phyloP scores from a whole-genome alignment of 2,329 filamentous ascomycete species.

The Ophiostoma sp. region DNA sequence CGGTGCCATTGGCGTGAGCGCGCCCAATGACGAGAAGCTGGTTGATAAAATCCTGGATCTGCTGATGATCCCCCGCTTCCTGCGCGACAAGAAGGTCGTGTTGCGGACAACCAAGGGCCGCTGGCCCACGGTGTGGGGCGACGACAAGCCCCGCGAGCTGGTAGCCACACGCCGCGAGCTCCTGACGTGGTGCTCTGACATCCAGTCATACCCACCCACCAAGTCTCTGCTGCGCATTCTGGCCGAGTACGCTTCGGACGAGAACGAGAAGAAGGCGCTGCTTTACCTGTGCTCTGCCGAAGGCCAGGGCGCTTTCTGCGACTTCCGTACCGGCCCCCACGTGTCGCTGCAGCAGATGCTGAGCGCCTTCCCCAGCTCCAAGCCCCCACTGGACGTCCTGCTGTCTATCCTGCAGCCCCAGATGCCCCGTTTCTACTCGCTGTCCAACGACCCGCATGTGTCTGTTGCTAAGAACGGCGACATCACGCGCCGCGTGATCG shows the following conservation, averaged over 20 bases:
- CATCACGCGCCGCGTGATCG: constrained; percentile 72
- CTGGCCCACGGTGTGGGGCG: constrained; percentile 98
- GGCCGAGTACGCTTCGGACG: constrained; percentile 74
- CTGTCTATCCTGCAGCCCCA: constrained; percentile 76
- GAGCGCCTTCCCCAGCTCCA: constrained; percentile 83
- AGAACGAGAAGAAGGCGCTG: constrained; percentile 83
- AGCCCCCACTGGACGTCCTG: constrained; percentile 77
- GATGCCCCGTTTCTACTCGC: constrained; percentile 97
- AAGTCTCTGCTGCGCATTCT: constrained; percentile 80
- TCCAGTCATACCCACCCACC: constrained; percentile 86
- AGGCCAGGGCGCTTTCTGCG: constrained; percentile 88
- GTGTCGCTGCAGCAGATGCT: constrained; percentile 81
- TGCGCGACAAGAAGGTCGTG: constrained; percentile 76
- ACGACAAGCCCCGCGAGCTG: constrained; percentile 78
- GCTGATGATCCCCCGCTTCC: constrained; percentile 71
- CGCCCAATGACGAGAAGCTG: constrained; percentile 69
- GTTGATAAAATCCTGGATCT: constrained; percentile 82
- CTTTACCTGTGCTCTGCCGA: constrained; percentile 81
- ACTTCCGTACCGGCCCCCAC: constrained; percentile 83
- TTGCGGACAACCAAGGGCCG: constrained; percentile 74
- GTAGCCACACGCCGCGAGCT: constrained; percentile 84
- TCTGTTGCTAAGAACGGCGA: constrained; percentile 55
- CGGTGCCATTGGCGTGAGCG: constrained; percentile 87
- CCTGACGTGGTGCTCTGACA: constrained; percentile 91
- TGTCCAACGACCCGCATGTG: constrained; percentile 91